A percentile compares a stretch with the other conserved stretches of the same genome.
These are phyloP conservation scores for Diutina rugosa DNA, from an alignment of 1,139 yeast genomes.

Conservation along the genomic window DNA sequence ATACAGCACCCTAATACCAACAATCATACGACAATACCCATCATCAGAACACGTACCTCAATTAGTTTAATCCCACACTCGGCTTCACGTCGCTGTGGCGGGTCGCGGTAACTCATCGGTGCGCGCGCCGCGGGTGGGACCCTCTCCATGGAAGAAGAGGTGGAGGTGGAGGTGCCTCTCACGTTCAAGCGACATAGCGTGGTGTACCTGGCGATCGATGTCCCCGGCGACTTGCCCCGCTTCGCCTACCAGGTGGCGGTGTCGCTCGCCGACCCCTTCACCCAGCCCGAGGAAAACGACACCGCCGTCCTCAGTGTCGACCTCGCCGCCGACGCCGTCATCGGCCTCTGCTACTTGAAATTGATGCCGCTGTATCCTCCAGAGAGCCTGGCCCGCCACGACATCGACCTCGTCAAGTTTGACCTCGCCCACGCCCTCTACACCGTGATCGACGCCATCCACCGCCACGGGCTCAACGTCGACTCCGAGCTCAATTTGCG, in stretches of 20 bases:
- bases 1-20: too few species aligned
- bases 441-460: background rate
- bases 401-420: background rate
- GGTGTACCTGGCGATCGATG: constrained; percentile 6
- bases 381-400: too few species aligned
- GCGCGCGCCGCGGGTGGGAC: background rate
- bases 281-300: constrained; percentile 58
- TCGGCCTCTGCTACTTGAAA: constrained; percentile 22
- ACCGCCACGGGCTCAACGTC: background rate
- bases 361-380: background rate
- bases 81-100: too few species aligned
- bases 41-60: too few species aligned
- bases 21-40: too few species aligned
- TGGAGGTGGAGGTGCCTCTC: constrained; percentile 1
- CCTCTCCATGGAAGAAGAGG: background rate
- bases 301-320: constrained; percentile 39
- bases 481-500: background rate
- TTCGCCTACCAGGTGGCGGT: constrained; percentile 20
- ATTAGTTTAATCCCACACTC: too few species aligned
- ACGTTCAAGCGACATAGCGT: background rate
- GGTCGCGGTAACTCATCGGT: background rate
- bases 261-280: constrained; percentile 48
- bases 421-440: background rate
- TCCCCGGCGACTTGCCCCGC: constrained; percentile 9
- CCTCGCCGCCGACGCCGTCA: constrained; percentile 34